Evolutionary conservation across 306 rosid species (phyloP).

Genomic region (Cicer cuneatum): DNA sequence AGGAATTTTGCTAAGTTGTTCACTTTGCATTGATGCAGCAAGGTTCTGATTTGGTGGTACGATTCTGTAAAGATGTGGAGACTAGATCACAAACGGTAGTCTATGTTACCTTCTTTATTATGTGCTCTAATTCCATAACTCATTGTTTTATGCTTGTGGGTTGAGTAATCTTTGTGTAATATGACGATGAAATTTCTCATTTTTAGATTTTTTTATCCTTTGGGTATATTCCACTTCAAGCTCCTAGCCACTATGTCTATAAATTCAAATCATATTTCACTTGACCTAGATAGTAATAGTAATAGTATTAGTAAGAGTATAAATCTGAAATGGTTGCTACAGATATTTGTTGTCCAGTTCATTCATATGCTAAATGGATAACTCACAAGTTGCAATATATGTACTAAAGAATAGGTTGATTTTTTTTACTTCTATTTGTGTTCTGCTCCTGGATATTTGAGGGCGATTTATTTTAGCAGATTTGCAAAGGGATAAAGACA

Average conservation of each 20-base stretch:
- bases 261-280: neutral
- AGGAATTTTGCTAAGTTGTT: constrained; percentile 39
- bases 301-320: neutral
- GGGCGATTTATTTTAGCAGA: neutral
- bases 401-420: constrained; percentile 1
- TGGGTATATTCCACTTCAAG: neutral
- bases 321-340: constrained; percentile 13
- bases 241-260: neutral
- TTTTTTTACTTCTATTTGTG: constrained; percentile 24
- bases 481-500: constrained; percentile 3
- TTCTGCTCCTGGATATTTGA: constrained; percentile 23
- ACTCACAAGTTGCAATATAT: constrained; percentile 27
- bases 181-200: neutral
- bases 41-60: constrained; percentile 76
- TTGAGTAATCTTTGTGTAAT: neutral
- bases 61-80: constrained; percentile 95
- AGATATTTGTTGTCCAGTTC: neutral
- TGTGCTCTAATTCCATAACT: constrained; percentile 4
- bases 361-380: constrained; percentile 13
- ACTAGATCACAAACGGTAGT: constrained; percentile 84
- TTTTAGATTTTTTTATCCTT: neutral
- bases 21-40: constrained; percentile 55
- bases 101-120: constrained; percentile 42
- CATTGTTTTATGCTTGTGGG: neutral
- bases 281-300: neutral